These are phyloP conservation scores for Candida tetrigidarum DNA, from an alignment of 1,139 yeast genomes.

Conservation along the genomic window DNA sequence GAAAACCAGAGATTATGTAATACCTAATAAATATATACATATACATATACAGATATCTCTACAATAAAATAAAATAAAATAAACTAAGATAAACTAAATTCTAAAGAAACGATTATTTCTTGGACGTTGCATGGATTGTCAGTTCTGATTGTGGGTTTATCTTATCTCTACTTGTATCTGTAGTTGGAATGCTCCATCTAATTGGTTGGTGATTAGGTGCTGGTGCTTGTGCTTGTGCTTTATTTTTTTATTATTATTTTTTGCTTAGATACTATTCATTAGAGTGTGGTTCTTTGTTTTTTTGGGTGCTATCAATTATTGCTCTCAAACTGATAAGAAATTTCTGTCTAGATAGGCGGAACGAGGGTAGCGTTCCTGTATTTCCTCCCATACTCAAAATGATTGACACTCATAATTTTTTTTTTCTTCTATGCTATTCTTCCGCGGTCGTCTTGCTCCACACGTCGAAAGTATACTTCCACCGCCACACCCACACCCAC, in stretches of 20 bases:
- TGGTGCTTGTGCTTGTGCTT: not conserved
- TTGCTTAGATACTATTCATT: no score
- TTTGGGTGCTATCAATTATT: not conserved
- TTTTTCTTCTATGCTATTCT: not conserved
- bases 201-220: constrained; percentile 4
- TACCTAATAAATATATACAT: no score
- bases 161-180: not conserved
- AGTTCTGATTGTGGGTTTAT: not conserved
- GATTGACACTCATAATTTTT: not conserved
- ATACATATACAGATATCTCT: no score
- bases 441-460: not conserved
- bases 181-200: not conserved
- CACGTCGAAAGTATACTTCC: constrained; percentile 1
- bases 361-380: not conserved
- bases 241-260: not conserved
- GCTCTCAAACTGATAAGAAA: constrained; percentile 9
- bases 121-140: not conserved
- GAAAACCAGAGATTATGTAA: no score
- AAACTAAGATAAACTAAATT: no score
- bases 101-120: not conserved
- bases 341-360: not conserved
- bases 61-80: no score
- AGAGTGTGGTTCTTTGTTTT: no score
- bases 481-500: no score
- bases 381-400: not conserved